These are phyloP conservation scores for Ustilago loliicola DNA, from an alignment of 1,284 basidiomycete species.

Conservation along the genomic window DNA sequence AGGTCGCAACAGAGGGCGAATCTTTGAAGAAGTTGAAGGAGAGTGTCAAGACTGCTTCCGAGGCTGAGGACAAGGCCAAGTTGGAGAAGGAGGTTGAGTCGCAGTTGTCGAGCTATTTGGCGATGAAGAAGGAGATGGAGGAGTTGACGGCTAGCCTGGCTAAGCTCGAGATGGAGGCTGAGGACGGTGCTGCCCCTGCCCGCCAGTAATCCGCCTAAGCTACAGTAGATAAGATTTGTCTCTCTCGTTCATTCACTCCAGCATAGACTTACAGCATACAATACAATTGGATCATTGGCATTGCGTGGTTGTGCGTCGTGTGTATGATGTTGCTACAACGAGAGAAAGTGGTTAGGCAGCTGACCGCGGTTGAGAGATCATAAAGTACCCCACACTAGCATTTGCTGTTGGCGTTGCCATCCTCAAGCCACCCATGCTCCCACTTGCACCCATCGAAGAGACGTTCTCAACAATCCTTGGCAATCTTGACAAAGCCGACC, in stretches of 20 bases:
- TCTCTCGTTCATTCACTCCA: not conserved
- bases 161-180: slow-evolving; percentile 39
- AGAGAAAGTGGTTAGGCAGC: slow-evolving; percentile 5
- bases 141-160: slow-evolving; percentile 39
- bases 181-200: not conserved
- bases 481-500: slow-evolving; percentile 8
- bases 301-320: not conserved
- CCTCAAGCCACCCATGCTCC: not conserved
- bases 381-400: slow-evolving; percentile 21
- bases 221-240: slow-evolving; percentile 4
- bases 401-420: not conserved
- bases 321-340: not conserved
- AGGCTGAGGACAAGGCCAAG: slow-evolving; percentile 56
- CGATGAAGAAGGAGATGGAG: slow-evolving; percentile 46
- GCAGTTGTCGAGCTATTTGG: slow-evolving; percentile 30
- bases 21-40: slow-evolving; percentile 58
- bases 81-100: slow-evolving; percentile 36
- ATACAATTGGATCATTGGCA: not conserved
- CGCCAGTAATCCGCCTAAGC: not conserved
- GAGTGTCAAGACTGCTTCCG: slow-evolving; percentile 39
- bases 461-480: slow-evolving; percentile 26
- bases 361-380: slow-evolving; percentile 16
- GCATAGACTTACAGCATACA: not conserved
- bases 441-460: not conserved
- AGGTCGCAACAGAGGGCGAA: slow-evolving; percentile 59